Percentiles rank a stretch among this genome's conserved stretches.
Evolutionary conservation across 1,284 basidiomycete species (phyloP).

Genomic region (Caloboletus firmus): DNA sequence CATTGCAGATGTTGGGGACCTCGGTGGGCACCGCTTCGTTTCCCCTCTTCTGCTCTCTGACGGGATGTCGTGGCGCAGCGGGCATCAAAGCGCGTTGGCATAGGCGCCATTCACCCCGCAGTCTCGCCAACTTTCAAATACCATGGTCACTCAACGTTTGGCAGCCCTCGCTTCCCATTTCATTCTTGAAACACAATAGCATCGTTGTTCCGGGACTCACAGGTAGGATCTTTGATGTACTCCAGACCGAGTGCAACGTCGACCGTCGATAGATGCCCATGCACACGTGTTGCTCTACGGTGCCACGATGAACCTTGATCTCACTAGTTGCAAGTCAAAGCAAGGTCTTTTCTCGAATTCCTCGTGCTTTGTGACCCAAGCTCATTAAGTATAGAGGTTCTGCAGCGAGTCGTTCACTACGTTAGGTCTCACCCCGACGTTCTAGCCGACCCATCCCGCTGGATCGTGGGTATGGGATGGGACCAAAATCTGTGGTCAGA

Average conservation of each 20-base stretch:
- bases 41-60: constrained; percentile 2
- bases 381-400: constrained; percentile 49
- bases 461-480: constrained; percentile 91
- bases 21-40: constrained; percentile 42
- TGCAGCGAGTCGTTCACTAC: constrained; percentile 62
- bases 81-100: constrained; percentile 29
- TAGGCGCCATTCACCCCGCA: not conserved
- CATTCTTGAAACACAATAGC: constrained; percentile 44
- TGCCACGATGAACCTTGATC: constrained; percentile 58
- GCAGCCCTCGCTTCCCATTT: constrained; percentile 37
- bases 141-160: constrained; percentile 27
- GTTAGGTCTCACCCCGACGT: constrained; percentile 58
- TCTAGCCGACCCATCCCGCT: constrained; percentile 52
- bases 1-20: constrained; percentile 57
- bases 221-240: constrained; percentile 41
- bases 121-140: constrained; percentile 13
- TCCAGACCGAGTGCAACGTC: not conserved
- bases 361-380: not conserved
- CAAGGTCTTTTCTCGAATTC: constrained; percentile 42
- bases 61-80: constrained; percentile 9
- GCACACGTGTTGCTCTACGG: constrained; percentile 75
- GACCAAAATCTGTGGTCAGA: constrained; percentile 82
- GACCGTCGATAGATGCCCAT: constrained; percentile 63
- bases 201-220: constrained; percentile 70
- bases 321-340: constrained; percentile 60